These are phyloP conservation scores for Taxillus chinensis DNA, from an alignment of 164 flowering plant genomes.

Conservation along the genomic window DNA sequence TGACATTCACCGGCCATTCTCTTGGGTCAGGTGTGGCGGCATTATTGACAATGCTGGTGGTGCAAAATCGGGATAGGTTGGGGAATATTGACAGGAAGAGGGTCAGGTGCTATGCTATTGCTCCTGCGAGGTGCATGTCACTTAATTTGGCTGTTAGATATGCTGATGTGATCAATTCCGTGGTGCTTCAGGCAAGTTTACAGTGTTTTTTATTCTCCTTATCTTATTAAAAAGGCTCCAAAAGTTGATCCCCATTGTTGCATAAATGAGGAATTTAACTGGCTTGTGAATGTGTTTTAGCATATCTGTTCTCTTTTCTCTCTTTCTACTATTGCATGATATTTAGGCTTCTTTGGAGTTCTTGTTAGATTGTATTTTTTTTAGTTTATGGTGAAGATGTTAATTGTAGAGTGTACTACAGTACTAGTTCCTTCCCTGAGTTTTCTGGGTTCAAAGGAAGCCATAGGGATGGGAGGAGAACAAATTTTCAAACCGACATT, in stretches of 20 bases:
- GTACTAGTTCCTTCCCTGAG: too few relatives aligned
- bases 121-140: conserved; percentile 75
- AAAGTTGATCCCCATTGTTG: not conserved
- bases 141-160: conserved; percentile 66
- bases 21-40: conserved; percentile 54
- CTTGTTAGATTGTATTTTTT: not conserved
- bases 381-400: not conserved
- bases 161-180: conserved; percentile 68
- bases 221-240: not conserved
- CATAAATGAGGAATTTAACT: not conserved
- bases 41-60: conserved; percentile 46
- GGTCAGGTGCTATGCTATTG: conserved; percentile 57
- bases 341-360: not conserved
- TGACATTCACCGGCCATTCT: conserved; percentile 5
- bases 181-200: conserved; percentile 60
- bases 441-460: too few relatives aligned
- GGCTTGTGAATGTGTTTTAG: not conserved
- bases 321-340: not conserved
- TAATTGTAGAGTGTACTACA: too few relatives aligned
- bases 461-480: too few relatives aligned
- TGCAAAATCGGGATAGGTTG: conserved; percentile 32
- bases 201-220: not conserved
- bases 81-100: conserved; percentile 45
- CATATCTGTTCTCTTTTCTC: not conserved
- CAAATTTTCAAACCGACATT: too few relatives aligned